Base-by-base conservation (phyloP, 2,329 filamentous ascomycete genomes). In the Aspergillus sp. region DNA sequence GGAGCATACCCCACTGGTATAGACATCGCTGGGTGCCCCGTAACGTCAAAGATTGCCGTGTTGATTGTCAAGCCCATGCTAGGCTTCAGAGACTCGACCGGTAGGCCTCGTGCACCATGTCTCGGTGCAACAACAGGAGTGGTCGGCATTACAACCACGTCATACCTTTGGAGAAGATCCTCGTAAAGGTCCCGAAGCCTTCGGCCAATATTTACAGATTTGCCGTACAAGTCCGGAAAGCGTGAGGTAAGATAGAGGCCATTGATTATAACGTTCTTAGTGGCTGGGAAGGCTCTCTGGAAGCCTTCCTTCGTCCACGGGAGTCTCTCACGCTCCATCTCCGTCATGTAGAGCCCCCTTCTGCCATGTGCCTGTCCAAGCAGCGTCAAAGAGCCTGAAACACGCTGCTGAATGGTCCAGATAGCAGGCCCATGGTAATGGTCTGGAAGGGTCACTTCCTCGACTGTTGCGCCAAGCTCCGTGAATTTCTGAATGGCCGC, bases 41-140 rank as follows among this genome's bases (percentile, higher is more conserved):
- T 86, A 2, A 82, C 77, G 64, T 86, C 84, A 70, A 86, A 86
- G 2, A 81, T 77, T 8, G 81, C 81, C 4, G 84, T 87, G 63
- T 87, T 87, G 15, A 76, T 78, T 0, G 82, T 84, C 60, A 84
- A 67, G 0, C 85, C 84, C 36, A 86, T 81, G 32, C 70, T 72
- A 8, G 81, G 70, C 55, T 64, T 62, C 17, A 71, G 49, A 6
- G 70, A 68, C 36, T 71, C 68, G 23, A 71, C 32, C 0, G 70
- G 70, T 15, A 66, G 59, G 32, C 65, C 69, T 8, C 67, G 58
- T 48, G 64, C 65, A 1, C 66, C 70, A 57, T 72, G 61, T 39
- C 56, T 64, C 5, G 68, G 67, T 7, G 70, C 69, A 17, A 72
- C 67, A n/a, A 69, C 58, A 10, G 69, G 70, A 8, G 69, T 72